Percentiles rank a stretch among this genome's conserved stretches.
Conservation (phyloP, 1,284 basidiomycete species). For the Malassezia sp. region DNA sequence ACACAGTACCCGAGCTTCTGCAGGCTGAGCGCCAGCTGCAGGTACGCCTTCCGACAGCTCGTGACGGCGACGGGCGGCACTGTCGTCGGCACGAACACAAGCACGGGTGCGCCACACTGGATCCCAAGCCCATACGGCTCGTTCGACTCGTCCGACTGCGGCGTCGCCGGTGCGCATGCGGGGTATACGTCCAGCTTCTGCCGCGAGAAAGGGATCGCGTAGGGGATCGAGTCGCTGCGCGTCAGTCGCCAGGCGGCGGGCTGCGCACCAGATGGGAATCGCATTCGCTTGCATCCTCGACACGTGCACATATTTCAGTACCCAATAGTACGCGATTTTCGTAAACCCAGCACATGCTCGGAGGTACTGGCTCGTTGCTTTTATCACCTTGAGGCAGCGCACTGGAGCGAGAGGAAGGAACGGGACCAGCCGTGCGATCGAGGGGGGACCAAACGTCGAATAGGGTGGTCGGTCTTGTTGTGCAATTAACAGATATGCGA, state of each 20-base stretch:
- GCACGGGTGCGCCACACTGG: slow-evolving; percentile 31
- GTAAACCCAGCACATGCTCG: background rate
- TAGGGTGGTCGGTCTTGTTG: slow-evolving; percentile 37
- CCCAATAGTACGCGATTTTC: background rate
- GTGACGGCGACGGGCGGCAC: slow-evolving; percentile 30
- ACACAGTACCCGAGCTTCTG: slow-evolving; percentile 47
- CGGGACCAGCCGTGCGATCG: slow-evolving; percentile 18
- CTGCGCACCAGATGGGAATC: background rate
- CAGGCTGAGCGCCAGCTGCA: slow-evolving; percentile 45
- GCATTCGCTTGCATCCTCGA: background rate
- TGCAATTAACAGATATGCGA: slow-evolving; percentile 40
- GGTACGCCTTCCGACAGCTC: slow-evolving; percentile 28
- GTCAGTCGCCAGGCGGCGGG: background rate
- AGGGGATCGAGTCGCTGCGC: slow-evolving; percentile 4
- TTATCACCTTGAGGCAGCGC: slow-evolving; percentile 37
- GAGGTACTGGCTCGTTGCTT: slow-evolving; percentile 26
- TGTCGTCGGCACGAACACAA: slow-evolving; percentile 45
- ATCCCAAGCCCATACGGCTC: background rate
- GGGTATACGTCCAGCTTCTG: slow-evolving; percentile 10
- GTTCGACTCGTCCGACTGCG: background rate
- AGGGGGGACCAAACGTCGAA: slow-evolving; percentile 10
- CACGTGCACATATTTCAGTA: background rate
- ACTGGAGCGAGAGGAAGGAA: slow-evolving; percentile 41
- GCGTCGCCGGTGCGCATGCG: background rate
- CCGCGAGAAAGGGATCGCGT: slow-evolving; percentile 8